Evolutionary conservation across 257 asterid genomes (phyloP).

Genomic region (Lithospermum erythrorhizon): DNA sequence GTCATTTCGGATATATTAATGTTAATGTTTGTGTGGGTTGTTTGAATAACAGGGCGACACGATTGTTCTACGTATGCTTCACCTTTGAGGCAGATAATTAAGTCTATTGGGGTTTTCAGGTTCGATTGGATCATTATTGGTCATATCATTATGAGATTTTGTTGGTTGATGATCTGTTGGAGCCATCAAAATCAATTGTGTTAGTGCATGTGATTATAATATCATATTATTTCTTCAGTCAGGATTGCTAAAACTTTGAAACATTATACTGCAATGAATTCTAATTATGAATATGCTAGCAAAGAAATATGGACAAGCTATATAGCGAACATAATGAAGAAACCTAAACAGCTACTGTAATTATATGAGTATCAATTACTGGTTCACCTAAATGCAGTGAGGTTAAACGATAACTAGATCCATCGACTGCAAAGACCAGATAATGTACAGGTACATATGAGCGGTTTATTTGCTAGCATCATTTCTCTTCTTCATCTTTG

Average conservation of each 20-base stretch:
- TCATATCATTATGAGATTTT: background rate
- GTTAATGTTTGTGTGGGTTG: no score
- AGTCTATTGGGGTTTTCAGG: no score
- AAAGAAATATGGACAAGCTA: background rate
- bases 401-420: background rate
- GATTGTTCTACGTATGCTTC: no score
- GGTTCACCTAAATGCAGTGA: background rate
- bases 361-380: background rate
- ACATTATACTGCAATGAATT: background rate
- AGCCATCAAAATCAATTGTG: constrained; percentile 53
- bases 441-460: background rate
- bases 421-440: background rate
- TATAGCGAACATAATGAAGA: no score
- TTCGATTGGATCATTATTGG: no score
- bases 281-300: background rate
- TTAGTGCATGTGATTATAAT: constrained; percentile 59
- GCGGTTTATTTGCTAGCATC: background rate
- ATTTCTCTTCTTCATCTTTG: constrained; percentile 17
- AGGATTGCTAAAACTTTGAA: no score
- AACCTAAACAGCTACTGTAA: background rate
- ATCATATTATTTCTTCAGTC: constrained; percentile 33
- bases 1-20: no score
- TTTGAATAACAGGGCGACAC: no score
- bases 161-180: constrained; percentile 69
- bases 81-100: no score